A percentile compares a stretch with the other conserved stretches of the same genome.
Evolutionary conservation across 495 filamentous ascomycete genomes (phyloP).

Genomic region (Podospora appendiculata): DNA sequence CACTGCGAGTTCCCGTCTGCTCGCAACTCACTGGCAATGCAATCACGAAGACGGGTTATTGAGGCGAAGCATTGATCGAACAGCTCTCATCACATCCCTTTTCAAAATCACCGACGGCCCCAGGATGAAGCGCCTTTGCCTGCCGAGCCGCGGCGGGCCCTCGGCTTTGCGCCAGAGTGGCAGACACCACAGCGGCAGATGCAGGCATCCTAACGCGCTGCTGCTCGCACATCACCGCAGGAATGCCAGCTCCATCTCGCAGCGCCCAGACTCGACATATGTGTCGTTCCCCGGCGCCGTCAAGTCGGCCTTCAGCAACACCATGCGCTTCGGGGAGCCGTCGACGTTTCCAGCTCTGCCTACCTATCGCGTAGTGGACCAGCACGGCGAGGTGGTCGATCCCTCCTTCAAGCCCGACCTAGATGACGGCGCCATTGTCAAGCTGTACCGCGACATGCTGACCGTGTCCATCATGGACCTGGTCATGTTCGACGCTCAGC

Average conservation of each 20-base stretch:
- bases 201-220: too few species aligned
- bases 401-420: slow-evolving; percentile 55
- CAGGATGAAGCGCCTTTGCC: too few species aligned
- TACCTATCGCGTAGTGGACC: slow-evolving; percentile 82
- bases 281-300: slow-evolving; percentile 94
- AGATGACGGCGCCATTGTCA: slow-evolving; percentile 60
- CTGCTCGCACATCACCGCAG: slow-evolving; percentile 3
- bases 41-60: too few species aligned
- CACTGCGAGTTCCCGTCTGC: not conserved
- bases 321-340: slow-evolving; percentile 67
- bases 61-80: too few species aligned
- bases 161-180: too few species aligned
- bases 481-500: slow-evolving; percentile 82
- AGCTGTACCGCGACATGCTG: slow-evolving; percentile 53
- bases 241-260: slow-evolving; percentile 37
- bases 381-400: slow-evolving; percentile 73
- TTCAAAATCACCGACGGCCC: too few species aligned
- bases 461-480: slow-evolving; percentile 87
- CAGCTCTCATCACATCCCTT: too few species aligned
- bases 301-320: slow-evolving; percentile 80
- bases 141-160: too few species aligned
- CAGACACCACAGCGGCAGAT: too few species aligned
- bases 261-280: slow-evolving; percentile 61
- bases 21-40: not conserved
- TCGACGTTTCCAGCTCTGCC: slow-evolving; percentile 61